phyloP scores from a whole-genome alignment of 2,329 filamentous ascomycete species.

The Sarocladium oryzae region DNA sequence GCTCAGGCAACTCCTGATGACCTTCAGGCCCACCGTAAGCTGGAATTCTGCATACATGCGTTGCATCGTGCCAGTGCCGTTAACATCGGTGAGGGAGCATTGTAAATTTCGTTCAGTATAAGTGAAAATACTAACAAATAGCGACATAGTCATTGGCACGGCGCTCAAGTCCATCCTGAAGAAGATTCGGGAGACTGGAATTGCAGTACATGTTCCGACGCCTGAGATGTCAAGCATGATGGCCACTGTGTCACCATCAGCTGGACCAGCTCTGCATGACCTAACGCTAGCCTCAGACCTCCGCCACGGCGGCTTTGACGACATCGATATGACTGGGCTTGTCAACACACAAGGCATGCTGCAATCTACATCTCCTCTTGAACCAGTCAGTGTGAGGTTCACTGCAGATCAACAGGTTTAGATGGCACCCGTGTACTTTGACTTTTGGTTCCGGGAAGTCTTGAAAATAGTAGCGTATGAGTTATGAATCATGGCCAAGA shows the following conservation, averaged over 20 bases:
- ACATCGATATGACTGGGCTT: slow-evolving; percentile 14
- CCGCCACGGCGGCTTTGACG: slow-evolving; percentile 11
- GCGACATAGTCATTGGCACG: slow-evolving; percentile 40
- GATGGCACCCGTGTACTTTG: not conserved
- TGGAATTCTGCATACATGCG: slow-evolving; percentile 48
- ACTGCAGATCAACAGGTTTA: slow-evolving; percentile 12
- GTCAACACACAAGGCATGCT: slow-evolving; percentile 16
- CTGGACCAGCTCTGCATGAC: slow-evolving; percentile 3
- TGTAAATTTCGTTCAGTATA: no score
- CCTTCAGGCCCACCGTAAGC: slow-evolving; percentile 43
- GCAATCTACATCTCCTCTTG: slow-evolving; percentile 17
- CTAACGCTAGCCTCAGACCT: slow-evolving; percentile 6
- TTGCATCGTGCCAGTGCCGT: slow-evolving; percentile 45
- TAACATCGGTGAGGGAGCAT: slow-evolving; percentile 39
- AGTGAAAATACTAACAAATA: no score
- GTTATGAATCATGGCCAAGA: no score
- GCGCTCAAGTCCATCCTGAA: slow-evolving; percentile 39
- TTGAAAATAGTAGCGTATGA: no score
- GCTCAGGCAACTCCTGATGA: slow-evolving; percentile 51
- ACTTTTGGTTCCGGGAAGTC: no score
- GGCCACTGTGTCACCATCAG: not conserved
- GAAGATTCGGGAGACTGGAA: slow-evolving; percentile 20
- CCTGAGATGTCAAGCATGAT: not conserved
- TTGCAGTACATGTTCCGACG: slow-evolving; percentile 1
- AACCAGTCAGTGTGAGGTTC: slow-evolving; percentile 18